Conservation (phyloP, 2,329 filamentous ascomycete species). For the Mariannaea elegans region DNA sequence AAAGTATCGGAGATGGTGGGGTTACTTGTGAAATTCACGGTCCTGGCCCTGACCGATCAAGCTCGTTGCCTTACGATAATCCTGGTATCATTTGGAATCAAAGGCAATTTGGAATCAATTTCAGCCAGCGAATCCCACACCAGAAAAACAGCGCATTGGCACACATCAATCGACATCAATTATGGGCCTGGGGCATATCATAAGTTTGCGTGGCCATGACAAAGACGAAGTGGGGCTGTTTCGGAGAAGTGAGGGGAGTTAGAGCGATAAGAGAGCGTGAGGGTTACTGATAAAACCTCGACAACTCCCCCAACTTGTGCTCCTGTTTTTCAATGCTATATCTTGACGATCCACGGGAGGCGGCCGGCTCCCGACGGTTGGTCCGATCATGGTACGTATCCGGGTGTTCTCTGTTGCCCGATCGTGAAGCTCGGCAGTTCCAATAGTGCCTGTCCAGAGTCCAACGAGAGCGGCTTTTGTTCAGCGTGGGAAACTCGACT, state of each 20-base stretch:
- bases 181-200: background rate
- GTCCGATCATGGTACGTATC: too few relatives aligned
- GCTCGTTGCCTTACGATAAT: background rate
- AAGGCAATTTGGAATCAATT: conserved; percentile 9
- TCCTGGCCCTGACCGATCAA: background rate
- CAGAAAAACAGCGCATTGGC: conserved; percentile 4
- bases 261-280: conserved; percentile 6
- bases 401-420: too few relatives aligned
- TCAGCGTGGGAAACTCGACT: too few relatives aligned
- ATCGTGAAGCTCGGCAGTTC: too few relatives aligned
- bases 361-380: too few relatives aligned
- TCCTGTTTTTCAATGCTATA: too few relatives aligned
- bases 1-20: background rate
- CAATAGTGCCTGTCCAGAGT: too few relatives aligned
- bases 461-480: too few relatives aligned
- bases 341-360: too few relatives aligned
- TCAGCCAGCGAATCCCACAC: background rate
- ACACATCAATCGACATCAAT: background rate
- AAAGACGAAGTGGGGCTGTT: conserved; percentile 3
- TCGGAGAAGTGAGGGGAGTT: background rate
- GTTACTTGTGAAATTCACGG: background rate
- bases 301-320: background rate
- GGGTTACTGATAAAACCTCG: conserved; percentile 4
- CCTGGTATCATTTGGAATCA: conserved; percentile 7
- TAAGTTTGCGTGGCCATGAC: conserved; percentile 3